These are phyloP conservation scores for Claviceps quebecensis DNA, from an alignment of 2,329 filamentous ascomycete species.

Conservation along the genomic window DNA sequence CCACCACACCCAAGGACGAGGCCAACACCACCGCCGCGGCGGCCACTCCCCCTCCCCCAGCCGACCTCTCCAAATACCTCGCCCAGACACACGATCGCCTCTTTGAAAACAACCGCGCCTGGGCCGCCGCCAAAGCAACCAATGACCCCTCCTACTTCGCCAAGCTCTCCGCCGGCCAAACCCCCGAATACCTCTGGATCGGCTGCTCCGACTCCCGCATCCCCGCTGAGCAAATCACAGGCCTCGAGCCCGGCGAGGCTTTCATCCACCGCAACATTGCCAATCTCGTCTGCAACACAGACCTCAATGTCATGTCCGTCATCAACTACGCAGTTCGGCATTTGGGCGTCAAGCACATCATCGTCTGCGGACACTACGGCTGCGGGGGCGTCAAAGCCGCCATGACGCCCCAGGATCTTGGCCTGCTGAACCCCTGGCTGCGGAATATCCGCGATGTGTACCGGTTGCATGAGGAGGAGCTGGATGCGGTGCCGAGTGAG, in stretches of 20 bases:
- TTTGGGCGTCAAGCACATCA: slow-evolving; percentile 67
- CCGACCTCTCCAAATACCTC: slow-evolving; percentile 29
- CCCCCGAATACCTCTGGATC: slow-evolving; percentile 69
- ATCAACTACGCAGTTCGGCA: slow-evolving; percentile 78
- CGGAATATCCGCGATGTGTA: slow-evolving; percentile 64
- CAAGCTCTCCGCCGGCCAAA: slow-evolving; percentile 49
- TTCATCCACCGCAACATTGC: slow-evolving; percentile 94
- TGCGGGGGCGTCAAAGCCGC: slow-evolving; percentile 66
- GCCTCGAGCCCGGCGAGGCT: slow-evolving; percentile 74
- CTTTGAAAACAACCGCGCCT: slow-evolving; percentile 54
- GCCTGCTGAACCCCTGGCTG: slow-evolving; percentile 60
- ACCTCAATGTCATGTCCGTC: slow-evolving; percentile 67
- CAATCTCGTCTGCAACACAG: slow-evolving; percentile 68
- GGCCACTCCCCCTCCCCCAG: not conserved
- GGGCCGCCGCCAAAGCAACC: slow-evolving; percentile 44
- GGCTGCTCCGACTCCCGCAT: slow-evolving; percentile 84
- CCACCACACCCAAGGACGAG: not conserved
- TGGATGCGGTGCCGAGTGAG: slow-evolving; percentile 48
- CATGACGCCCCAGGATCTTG: slow-evolving; percentile 56
- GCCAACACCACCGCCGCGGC: too few relatives aligned
- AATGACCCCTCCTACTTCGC: slow-evolving; percentile 52
- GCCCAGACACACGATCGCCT: slow-evolving; percentile 50
- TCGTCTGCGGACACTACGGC: slow-evolving; percentile 68
- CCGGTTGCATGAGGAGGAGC: slow-evolving; percentile 54
- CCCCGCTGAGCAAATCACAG: slow-evolving; percentile 78